A percentile compares a stretch with the other conserved stretches of the same genome.
phyloP scores from a whole-genome alignment of 352 stramenopile species.

The Bremia lactucae region DNA sequence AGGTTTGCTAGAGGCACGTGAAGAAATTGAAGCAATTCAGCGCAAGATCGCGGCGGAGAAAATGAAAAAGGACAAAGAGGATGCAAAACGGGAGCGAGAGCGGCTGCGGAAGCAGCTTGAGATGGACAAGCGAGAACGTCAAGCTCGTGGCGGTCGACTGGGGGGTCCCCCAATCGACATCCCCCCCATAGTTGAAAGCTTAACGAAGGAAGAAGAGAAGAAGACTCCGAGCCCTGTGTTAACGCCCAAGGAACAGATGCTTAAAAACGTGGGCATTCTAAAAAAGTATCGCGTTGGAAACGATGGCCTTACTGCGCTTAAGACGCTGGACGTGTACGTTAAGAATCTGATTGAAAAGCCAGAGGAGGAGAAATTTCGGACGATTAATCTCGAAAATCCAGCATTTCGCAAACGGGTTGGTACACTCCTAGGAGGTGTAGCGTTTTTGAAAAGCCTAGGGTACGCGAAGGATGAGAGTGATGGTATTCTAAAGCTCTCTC shows the following conservation, averaged over 20 bases:
- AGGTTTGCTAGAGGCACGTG: conserved; percentile 57
- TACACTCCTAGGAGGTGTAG: conserved; percentile 70
- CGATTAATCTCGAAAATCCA: conserved; percentile 85
- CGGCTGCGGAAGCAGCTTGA: conserved; percentile 83
- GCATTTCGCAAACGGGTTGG: conserved; percentile 86
- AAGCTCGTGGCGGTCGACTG: conserved; percentile 71
- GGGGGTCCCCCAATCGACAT: conserved; percentile 56
- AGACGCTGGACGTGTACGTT: conserved; percentile 81
- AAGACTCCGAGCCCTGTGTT: conserved; percentile 34
- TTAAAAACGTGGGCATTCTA: conserved; percentile 65
- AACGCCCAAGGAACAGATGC: conserved; percentile 55
- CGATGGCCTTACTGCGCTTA: conserved; percentile 70
- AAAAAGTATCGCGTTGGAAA: conserved; percentile 80
- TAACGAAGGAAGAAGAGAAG: conserved; percentile 14
- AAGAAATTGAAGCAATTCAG: conserved; percentile 80
- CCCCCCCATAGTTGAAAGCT: conserved; percentile 19
- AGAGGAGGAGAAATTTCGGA: conserved; percentile 84
- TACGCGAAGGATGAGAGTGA: conserved; percentile 81
- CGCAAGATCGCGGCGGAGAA: conserved; percentile 69
- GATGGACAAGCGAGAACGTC: conserved; percentile 86
- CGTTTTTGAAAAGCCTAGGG: conserved; percentile 79
- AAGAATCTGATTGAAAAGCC: conserved; percentile 84
- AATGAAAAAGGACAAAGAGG: conserved; percentile 84
- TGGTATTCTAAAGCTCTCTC: conserved; percentile 47
- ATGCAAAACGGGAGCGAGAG: conserved; percentile 83